These are phyloP conservation scores for Cladobotryum mycophilum DNA, from an alignment of 2,329 filamentous ascomycete species.

Conservation along the genomic window DNA sequence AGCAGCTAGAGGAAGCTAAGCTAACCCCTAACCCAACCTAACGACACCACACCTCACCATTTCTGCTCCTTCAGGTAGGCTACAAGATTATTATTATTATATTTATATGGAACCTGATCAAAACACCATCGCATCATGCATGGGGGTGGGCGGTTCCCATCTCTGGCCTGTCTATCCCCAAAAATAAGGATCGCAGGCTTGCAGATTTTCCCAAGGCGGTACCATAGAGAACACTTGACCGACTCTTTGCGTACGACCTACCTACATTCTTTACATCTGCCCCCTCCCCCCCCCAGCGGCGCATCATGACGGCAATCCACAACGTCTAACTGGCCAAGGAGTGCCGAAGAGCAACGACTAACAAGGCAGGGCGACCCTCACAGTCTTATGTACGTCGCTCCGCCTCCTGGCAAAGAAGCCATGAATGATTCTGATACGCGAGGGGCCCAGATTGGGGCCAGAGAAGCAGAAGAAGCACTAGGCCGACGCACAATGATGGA, in stretches of 20 bases:
- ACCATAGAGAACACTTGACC: conserved; percentile 6
- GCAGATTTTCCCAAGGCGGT: conserved; percentile 2
- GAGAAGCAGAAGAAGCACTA: neutral
- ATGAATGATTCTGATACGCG: conserved; percentile 3
- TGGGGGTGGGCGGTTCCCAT: neutral
- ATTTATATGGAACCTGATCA: neutral
- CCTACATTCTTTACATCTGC: conserved; percentile 1
- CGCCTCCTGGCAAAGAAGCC: too few relatives aligned
- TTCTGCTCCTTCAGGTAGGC: neutral
- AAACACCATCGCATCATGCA: conserved; percentile 2
- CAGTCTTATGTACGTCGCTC: neutral
- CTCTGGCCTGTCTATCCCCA: conserved; percentile 1
- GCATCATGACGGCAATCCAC: conserved; percentile 4
- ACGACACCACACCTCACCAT: neutral
- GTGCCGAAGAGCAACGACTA: conserved; percentile 3
- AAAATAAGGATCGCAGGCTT: conserved; percentile 5
- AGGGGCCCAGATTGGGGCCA: neutral
- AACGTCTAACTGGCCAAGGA: conserved; percentile 8
- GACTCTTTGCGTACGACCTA: conserved; percentile 10
- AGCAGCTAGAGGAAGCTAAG: conserved; percentile 8
- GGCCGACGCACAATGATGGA: conserved; percentile 13
- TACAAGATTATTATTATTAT: neutral
- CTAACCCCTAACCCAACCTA: conserved; percentile 7
- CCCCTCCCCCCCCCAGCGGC: conserved; percentile 7
- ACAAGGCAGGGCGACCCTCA: neutral